Evolutionary conservation across 2,329 filamentous ascomycete species (phyloP).

Genomic region (Arthrinium phaeospermum): DNA sequence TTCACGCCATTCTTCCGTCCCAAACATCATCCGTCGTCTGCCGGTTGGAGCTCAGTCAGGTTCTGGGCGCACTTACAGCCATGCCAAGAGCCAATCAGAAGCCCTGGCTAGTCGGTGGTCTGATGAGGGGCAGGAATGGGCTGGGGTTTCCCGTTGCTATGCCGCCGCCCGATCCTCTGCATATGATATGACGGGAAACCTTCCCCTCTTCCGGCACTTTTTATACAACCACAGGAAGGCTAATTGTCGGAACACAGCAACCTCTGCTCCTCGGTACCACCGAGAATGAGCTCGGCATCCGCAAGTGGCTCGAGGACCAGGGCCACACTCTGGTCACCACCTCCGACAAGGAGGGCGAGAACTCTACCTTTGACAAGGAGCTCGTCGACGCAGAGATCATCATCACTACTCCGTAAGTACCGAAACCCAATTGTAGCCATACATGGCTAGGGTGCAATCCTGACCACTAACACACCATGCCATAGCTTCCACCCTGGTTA

Average conservation of each 20-base stretch:
- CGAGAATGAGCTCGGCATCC: constrained; percentile 96
- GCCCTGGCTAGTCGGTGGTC: not conserved
- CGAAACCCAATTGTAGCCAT: constrained; percentile 20
- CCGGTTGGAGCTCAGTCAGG: not conserved
- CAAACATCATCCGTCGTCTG: constrained; percentile 1
- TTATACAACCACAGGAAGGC: constrained; percentile 11
- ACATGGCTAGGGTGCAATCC: not conserved
- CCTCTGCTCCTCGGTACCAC: constrained; percentile 91
- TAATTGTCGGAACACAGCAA: constrained; percentile 51
- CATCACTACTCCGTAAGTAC: constrained; percentile 89
- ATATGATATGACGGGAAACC: constrained; percentile 28
- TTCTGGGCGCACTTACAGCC: not conserved
- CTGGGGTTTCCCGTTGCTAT: not conserved
- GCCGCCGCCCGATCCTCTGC: constrained; percentile 12
- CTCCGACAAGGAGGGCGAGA: constrained; percentile 94
- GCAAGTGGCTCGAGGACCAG: constrained; percentile 97
- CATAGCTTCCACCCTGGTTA: constrained; percentile 95
- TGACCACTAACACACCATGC: not conserved
- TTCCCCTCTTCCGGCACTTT: constrained; percentile 23
- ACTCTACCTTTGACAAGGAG: constrained; percentile 93
- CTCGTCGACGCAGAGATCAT: constrained; percentile 97
- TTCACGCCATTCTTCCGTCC: not conserved
- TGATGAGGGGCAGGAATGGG: constrained; percentile 7
- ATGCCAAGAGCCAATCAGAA: constrained; percentile 13
- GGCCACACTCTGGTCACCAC: constrained; percentile 97